A percentile compares a stretch with the other conserved stretches of the same genome.
These are phyloP conservation scores for Ceratocystis alfenasii DNA, from an alignment of 2,329 filamentous ascomycete genomes.

Conservation along the genomic window DNA sequence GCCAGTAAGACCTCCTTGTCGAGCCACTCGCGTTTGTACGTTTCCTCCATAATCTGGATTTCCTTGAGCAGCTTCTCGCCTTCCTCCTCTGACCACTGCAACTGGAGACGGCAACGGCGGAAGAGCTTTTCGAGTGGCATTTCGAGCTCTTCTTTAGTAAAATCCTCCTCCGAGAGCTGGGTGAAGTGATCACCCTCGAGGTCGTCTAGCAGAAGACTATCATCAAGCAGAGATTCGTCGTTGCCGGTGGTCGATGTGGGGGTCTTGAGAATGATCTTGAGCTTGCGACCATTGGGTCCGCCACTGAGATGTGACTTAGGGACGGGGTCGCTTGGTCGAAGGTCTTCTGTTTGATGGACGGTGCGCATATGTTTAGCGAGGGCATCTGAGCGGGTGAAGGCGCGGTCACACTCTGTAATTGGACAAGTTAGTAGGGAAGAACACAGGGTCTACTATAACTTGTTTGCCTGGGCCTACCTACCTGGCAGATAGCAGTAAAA, in stretches of 20 bases:
- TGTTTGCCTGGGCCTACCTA: slow-evolving; percentile 41
- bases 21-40: slow-evolving; percentile 60
- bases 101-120: slow-evolving; percentile 56
- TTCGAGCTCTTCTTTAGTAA: slow-evolving; percentile 52
- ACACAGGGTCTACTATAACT: too few relatives aligned
- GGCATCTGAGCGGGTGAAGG: slow-evolving; percentile 90
- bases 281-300: slow-evolving; percentile 37
- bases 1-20: slow-evolving; percentile 71
- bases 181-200: slow-evolving; percentile 45
- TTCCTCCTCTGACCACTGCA: slow-evolving; percentile 61
- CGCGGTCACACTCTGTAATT: slow-evolving; percentile 76
- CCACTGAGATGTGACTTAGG: slow-evolving; percentile 33
- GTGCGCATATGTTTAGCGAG: slow-evolving; percentile 98
- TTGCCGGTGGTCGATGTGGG: slow-evolving; percentile 46
- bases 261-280: slow-evolving; percentile 54
- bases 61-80: slow-evolving; percentile 51
- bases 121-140: slow-evolving; percentile 49
- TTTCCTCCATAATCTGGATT: slow-evolving; percentile 52
- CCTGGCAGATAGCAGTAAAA: slow-evolving; percentile 94
- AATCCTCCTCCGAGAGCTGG: slow-evolving; percentile 44
- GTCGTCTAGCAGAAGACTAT: slow-evolving; percentile 39
- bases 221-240: slow-evolving; percentile 40
- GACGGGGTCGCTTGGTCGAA: slow-evolving; percentile 66
- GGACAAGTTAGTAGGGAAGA: neutral
- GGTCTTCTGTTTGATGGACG: slow-evolving; percentile 83